Evolutionary conservation across 2,329 filamentous ascomycete species (phyloP), one percentile per base, ranked within the genome.

Genomic region (Coleophoma eucalyptorum): DNA sequence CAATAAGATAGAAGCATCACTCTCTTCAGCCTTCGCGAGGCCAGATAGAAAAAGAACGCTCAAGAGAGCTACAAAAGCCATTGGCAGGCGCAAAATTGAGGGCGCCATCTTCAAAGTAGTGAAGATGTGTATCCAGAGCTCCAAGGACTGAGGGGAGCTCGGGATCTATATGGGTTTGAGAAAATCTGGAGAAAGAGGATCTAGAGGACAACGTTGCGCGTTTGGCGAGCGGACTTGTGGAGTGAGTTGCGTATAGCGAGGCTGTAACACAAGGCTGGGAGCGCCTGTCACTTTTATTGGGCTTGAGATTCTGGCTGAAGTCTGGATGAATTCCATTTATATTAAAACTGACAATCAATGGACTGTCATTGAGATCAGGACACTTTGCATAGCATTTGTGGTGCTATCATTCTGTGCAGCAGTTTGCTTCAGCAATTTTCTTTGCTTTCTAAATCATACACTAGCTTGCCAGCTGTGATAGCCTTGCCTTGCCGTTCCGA

Each of bases 1-100:
- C 26, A 59, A 59, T 20, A 62, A 45, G 21, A 64, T 61, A 21
- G 42, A 44, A 42, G 65, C 63, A 47, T 61, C 62, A 52, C 58
- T 59, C 40, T 53, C 59, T 35, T 46, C 51, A 26, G 47, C 53
- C 5, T 53, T 38, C 26, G 45, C 49, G 20, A 55, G 37, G 21
- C 32, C 49, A 26, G 52, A 52, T 19, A 55, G 15, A 33, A 34
- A 19, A 13, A 32, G 35, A 38, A 34, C 33, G 32, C 41, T 37
- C 5, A 18, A 46, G 18, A 46, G 13, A 11, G 33, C 35, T 18
- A 37, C 33, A 5, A 47, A 26, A 7, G 45, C 35, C 19, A 37
- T 50, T 34, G 50, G 50, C 46, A 49, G 42, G 19, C 48, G 53
- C 38, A 51, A 37, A 49, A 40, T 49, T 31, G 45, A 40, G 46